Conservation (phyloP, 768 basidiomycete genomes). For the Naganishia kalamii region DNA sequence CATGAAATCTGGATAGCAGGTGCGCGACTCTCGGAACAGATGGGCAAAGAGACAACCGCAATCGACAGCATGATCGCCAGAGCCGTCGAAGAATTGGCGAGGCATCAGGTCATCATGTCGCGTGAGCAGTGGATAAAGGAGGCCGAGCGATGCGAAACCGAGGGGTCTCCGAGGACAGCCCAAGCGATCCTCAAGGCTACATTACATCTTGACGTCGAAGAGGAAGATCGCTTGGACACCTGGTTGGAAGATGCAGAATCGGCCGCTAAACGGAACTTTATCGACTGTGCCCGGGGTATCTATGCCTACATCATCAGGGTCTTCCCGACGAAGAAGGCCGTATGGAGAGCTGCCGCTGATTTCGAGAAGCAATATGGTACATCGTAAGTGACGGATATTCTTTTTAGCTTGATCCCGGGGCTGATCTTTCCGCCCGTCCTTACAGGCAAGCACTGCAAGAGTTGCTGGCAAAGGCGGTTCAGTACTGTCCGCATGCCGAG, state of each 20-base stretch:
- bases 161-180: conserved; percentile 76
- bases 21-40: conserved; percentile 82
- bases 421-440: neutral
- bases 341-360: conserved; percentile 89
- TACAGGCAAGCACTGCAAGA: conserved; percentile 70
- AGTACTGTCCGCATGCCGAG: conserved; percentile 90
- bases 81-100: conserved; percentile 69
- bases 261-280: conserved; percentile 64
- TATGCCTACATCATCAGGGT: conserved; percentile 85
- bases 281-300: conserved; percentile 79
- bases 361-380: conserved; percentile 87
- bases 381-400: conserved; percentile 50
- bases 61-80: conserved; percentile 86
- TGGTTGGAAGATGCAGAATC: conserved; percentile 90
- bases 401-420: neutral
- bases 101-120: conserved; percentile 75
- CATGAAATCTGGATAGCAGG: conserved; percentile 99
- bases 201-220: conserved; percentile 85
- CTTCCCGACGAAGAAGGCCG: conserved; percentile 72
- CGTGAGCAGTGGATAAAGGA: conserved; percentile 96
- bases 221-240: conserved; percentile 80
- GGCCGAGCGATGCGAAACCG: conserved; percentile 81
- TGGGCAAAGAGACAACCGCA: conserved; percentile 52
- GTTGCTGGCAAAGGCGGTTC: conserved; percentile 72
- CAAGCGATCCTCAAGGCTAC: conserved; percentile 95